Evolutionary conservation across 2,329 filamentous ascomycete genomes (phyloP), one percentile per base, ranked within the genome.

Genomic region (Sclerotinia trifoliorum): DNA sequence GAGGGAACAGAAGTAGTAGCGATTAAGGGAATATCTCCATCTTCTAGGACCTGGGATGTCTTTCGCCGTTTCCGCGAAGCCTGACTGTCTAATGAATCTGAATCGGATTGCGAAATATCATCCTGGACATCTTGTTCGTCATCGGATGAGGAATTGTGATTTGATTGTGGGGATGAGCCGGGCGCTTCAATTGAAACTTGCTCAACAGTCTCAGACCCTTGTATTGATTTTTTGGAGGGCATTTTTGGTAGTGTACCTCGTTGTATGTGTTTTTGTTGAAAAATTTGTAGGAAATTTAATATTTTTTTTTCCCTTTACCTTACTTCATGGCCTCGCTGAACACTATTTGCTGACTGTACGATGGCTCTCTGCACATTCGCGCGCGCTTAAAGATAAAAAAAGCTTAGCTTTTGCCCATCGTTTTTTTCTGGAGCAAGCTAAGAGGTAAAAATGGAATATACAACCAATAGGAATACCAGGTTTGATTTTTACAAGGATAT

Each of bases 41-140:
- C 68, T 24, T 61, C 71, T 7, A 44, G 48, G n/a, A 60, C 42
- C n/a, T 70, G 73, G 8, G 71, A 74, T 29, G 73, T 65, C 61
- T 73, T 77, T 54, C 76, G 73, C 68, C 76, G 70, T 70, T 78
- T 78, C 46, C 77, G 72, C 15, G 77, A 75, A 26, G 65, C 69
- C 26, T 70, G 68, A 66, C 71, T 77, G 63, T 77, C 77, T 60
- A 78, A 73, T 60, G 74, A 75, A 71, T 78, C 77, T 4, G 77
- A 77, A n/a, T 67, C 48, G 8, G 66, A 64, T 46, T 61, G 54
- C 29, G 46, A 66, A 44, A 42, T 24, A n/a, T 54, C 46, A 39
- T 61, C 65, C 35, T 29, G n/a, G 7, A 46, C 55, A 49, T 61
- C 46, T 42, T 39, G 32, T n/a, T 61, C 65, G 32, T 61, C 46